Base-by-base conservation (phyloP, 345 rosid genomes). In the Populus nigra region DNA sequence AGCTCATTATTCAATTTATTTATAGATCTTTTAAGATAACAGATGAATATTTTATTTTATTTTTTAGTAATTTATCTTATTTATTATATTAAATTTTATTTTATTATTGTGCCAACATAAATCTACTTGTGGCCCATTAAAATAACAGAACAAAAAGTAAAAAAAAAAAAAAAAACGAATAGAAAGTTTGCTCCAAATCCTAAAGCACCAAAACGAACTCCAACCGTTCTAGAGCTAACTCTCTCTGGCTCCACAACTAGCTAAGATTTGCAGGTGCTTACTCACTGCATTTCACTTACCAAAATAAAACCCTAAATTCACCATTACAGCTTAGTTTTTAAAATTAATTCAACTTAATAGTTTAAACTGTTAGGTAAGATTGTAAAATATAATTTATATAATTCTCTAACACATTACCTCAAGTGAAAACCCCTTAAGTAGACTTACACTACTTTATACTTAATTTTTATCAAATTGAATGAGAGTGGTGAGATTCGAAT, bases 391-490 rank as follows among this genome's bases (percentile, higher is more conserved):
- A 33, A 33, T 33, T 33, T 33, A 33, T 33, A 33, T 33, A 33
- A 33, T 4, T 33, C 1, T 33, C 0, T 33, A 33, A 33, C 5
- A 33, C 0, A 4, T 33, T 3, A 33, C 0, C 1, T 5, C 5
- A 33, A 33, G 1, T 4, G 0, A 33, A 33, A 33, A 0, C 0
- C 0, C 0, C 0, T 33, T 33, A 0, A 0, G 0, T 0, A 33
- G 0, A 33, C 0, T 4, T 33, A 33, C 5, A 33, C 5, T 33
- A 33, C 0, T 0, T 33, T 4, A 4, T 33, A 0, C 0, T 33
- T 4, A 33, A 33, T 33, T 33, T 33, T 33, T 33, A 33, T 33
- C 0, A 33, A 33, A 33, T 33, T 0, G 0, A 33, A 4, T 4
- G 1, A 33, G 5, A 33, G 36, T 33, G 0, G 5, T 33, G 0